Conservation (phyloP, 768 basidiomycete species). For the Lactarius vividus region DNA sequence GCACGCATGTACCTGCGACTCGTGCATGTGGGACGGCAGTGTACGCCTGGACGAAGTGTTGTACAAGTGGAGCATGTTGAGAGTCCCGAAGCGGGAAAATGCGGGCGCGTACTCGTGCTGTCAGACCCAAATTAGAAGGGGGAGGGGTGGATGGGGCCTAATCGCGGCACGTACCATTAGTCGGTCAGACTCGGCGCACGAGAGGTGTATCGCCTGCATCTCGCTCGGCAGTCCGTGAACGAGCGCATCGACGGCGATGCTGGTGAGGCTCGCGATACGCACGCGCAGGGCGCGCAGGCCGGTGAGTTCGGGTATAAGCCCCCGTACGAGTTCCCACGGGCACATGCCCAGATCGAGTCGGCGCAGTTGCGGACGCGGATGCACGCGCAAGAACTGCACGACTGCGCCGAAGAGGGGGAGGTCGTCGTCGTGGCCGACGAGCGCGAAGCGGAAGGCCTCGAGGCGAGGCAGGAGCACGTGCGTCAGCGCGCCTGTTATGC, state of each 20-base stretch:
- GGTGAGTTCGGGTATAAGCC: constrained; percentile 49
- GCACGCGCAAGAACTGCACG: constrained; percentile 49
- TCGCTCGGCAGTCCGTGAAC: constrained; percentile 35
- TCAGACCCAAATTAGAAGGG: not conserved
- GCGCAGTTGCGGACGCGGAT: constrained; percentile 48
- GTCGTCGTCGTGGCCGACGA: constrained; percentile 63
- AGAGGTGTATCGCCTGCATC: constrained; percentile 55
- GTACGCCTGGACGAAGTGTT: constrained; percentile 47
- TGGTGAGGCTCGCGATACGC: constrained; percentile 49
- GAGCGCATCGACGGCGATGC: constrained; percentile 39
- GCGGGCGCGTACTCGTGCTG: constrained; percentile 53
- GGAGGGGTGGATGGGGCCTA: not conserved
- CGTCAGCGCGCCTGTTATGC: constrained; percentile 3
- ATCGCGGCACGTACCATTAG: constrained; percentile 42
- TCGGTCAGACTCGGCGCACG: constrained; percentile 49
- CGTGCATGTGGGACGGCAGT: constrained; percentile 55
- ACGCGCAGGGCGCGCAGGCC: constrained; percentile 58
- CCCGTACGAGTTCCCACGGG: constrained; percentile 58
- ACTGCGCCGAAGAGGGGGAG: constrained; percentile 50
- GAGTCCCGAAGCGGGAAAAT: constrained; percentile 47
- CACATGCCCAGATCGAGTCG: constrained; percentile 62
- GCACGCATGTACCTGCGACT: constrained; percentile 49
- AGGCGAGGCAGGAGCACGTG: constrained; percentile 65
- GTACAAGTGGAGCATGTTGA: constrained; percentile 62
- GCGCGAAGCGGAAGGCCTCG: constrained; percentile 59